A percentile compares a stretch with the other conserved stretches of the same genome.
phyloP scores from a whole-genome alignment of 495 filamentous ascomycete species.

The Aspergillus carlsbadensis region DNA sequence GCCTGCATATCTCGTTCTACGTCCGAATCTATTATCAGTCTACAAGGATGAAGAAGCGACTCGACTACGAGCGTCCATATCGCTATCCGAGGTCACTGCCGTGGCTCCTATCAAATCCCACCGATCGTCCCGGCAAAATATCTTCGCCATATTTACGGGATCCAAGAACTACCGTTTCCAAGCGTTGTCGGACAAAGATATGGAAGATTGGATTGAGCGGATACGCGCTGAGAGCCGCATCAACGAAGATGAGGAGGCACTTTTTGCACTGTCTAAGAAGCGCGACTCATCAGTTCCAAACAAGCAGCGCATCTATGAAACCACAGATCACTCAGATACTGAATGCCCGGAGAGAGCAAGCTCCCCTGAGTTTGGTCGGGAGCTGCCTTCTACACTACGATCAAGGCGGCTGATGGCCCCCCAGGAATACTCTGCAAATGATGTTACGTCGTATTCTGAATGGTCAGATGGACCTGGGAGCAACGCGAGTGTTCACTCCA shows the following conservation, averaged over 20 bases:
- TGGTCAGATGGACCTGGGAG: conserved; percentile 67
- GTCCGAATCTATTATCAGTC: conserved; percentile 89
- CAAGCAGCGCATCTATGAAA: conserved; percentile 42
- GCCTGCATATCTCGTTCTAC: conserved; percentile 81
- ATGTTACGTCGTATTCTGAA: conserved; percentile 85
- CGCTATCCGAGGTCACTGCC: conserved; percentile 85
- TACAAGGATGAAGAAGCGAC: conserved; percentile 91
- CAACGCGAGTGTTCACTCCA: conserved; percentile 24
- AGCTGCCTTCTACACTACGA: conserved; percentile 27
- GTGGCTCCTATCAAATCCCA: conserved; percentile 85
- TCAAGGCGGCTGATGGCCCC: conserved; percentile 47
- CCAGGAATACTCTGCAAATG: conserved; percentile 84
- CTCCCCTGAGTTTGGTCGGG: conserved; percentile 43
- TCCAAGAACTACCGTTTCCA: conserved; percentile 90
- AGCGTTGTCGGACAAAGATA: conserved; percentile 68
- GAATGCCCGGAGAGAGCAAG: conserved; percentile 37
- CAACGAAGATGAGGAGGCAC: conserved; percentile 81
- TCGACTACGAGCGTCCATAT: conserved; percentile 83
- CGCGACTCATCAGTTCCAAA: conserved; percentile 32
- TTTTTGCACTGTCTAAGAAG: conserved; percentile 56
- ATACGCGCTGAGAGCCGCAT: conserved; percentile 78
- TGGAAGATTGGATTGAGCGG: conserved; percentile 81
- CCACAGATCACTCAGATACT: conserved; percentile 45
- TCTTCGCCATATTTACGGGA: conserved; percentile 93
- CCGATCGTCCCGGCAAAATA: conserved; percentile 73